These are phyloP conservation scores for Spergularia bocconei DNA, from an alignment of 148 eudicot species.

Conservation along the genomic window DNA sequence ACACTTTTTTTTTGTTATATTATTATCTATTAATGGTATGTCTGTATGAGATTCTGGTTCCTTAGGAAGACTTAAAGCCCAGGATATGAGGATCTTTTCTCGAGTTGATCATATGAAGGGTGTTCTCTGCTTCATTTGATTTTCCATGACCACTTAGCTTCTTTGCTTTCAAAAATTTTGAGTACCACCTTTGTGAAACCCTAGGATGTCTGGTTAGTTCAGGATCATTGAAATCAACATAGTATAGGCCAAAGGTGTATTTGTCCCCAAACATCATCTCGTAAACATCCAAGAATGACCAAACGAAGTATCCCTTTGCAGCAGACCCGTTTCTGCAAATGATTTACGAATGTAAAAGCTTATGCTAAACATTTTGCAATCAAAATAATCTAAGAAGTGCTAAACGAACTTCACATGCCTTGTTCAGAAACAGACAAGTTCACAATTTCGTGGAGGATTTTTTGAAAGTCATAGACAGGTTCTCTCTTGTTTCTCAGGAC, in stretches of 20 bases:
- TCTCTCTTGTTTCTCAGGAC: no score
- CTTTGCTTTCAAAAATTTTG: constrained; percentile 47
- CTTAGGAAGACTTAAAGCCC: background rate
- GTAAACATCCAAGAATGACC: constrained; percentile 63
- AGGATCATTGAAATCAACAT: constrained; percentile 54
- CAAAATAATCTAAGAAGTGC: no score
- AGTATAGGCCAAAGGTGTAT: constrained; percentile 44
- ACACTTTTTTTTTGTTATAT: no score
- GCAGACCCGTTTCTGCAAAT: constrained; percentile 58
- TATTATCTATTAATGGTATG: no score
- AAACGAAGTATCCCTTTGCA: constrained; percentile 50
- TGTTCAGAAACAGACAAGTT: no score
- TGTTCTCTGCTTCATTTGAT: background rate
- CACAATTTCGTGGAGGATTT: no score
- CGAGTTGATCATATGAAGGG: background rate
- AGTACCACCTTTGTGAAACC: constrained; percentile 64
- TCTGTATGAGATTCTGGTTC: background rate
- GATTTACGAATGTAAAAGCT: background rate
- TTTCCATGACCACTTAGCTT: background rate
- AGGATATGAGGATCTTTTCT: background rate
- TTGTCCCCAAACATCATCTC: constrained; percentile 47
- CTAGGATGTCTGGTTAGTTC: constrained; percentile 48
- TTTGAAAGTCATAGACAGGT: no score
- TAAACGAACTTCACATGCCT: no score
- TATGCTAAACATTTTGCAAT: no score